These are phyloP conservation scores for Spiromastix sp. DNA, from an alignment of 2,329 filamentous ascomycete genomes.

Conservation along the genomic window DNA sequence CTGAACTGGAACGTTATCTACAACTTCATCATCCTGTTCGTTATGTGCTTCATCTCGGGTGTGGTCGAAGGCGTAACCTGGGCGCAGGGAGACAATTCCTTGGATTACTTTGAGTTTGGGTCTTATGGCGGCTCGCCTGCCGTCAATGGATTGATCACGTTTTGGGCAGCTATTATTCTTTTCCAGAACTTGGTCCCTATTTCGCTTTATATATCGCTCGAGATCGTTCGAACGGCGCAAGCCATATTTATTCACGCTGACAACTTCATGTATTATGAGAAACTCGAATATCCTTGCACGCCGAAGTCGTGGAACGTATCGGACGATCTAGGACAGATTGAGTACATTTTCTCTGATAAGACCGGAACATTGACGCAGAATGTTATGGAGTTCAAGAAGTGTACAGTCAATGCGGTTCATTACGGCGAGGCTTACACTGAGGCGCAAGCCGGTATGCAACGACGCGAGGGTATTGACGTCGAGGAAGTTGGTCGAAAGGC, in stretches of 20 bases:
- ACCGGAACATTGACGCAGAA: conserved; percentile 85
- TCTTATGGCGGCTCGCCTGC: conserved; percentile 65
- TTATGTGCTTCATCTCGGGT: conserved; percentile 79
- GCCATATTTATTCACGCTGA: conserved; percentile 98
- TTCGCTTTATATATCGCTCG: conserved; percentile 91
- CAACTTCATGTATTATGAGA: conserved; percentile 92
- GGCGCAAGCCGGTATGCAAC: conserved; percentile 91
- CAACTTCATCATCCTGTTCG: conserved; percentile 82
- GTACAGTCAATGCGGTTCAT: conserved; percentile 86
- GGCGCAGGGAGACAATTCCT: conserved; percentile 62
- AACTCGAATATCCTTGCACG: conserved; percentile 85
- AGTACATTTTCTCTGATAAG: conserved; percentile 98
- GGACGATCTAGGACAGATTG: conserved; percentile 93
- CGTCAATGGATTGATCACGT: conserved; percentile 87
- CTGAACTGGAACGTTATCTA: conserved; percentile 96
- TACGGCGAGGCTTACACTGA: conserved; percentile 98
- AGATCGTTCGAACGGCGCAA: conserved; percentile 87
- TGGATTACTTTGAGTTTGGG: conserved; percentile 74
- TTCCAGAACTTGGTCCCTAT: conserved; percentile 99
- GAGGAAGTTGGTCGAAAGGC: conserved; percentile 67
- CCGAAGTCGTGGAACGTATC: conserved; percentile 99
- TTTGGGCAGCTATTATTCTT: conserved; percentile 87
- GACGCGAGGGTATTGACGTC: conserved; percentile 75
- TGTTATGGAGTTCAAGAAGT: conserved; percentile 99
- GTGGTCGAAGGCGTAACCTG: conserved; percentile 79